phyloP scores from a whole-genome alignment of 495 filamentous ascomycete species.

The Sphaerosporella brunnea region DNA sequence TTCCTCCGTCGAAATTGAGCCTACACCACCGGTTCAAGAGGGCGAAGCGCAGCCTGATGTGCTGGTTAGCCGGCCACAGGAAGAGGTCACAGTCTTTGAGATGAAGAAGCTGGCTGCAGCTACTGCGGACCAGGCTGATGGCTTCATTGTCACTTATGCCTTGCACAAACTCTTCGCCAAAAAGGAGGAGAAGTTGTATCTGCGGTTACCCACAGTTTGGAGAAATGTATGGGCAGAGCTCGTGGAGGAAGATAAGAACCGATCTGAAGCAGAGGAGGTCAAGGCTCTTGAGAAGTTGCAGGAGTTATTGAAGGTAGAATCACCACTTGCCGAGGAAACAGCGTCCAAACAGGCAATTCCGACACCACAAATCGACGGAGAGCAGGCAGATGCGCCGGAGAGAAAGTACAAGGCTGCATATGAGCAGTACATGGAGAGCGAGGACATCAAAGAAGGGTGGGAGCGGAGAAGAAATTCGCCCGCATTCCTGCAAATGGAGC shows the following conservation, averaged over 20 bases:
- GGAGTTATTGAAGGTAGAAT: conserved; percentile 48
- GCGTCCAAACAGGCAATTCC: too few species aligned
- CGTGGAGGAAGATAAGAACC: conserved; percentile 42
- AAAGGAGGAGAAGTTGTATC: conserved; percentile 70
- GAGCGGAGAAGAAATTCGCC: conserved; percentile 31
- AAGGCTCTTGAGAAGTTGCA: conserved; percentile 41
- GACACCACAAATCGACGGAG: conserved; percentile 14
- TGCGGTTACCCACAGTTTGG: conserved; percentile 63
- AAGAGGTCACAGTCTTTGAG: conserved; percentile 38
- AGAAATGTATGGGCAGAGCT: conserved; percentile 75
- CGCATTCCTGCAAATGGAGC: conserved; percentile 35
- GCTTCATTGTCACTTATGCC: conserved; percentile 62
- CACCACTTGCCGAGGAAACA: conserved; percentile 33
- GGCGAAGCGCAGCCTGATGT: conserved; percentile 40
- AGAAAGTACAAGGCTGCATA: conserved; percentile 47
- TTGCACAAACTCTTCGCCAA: conserved; percentile 63
- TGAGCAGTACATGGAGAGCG: conserved; percentile 38
- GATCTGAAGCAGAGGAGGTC: conserved; percentile 53
- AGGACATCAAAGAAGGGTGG: conserved; percentile 7
- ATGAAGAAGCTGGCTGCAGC: conserved; percentile 65
- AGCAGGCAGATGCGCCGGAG: conserved; percentile 40
- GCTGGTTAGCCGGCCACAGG: conserved; percentile 26
- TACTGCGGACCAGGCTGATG: conserved; percentile 62
- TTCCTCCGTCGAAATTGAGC: conserved; percentile 6
- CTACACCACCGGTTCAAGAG: conserved; percentile 28